Evolutionary conservation across 2,329 filamentous ascomycete genomes (phyloP), one percentile per base, ranked within the genome.

Genomic region (Beauveria australis): DNA sequence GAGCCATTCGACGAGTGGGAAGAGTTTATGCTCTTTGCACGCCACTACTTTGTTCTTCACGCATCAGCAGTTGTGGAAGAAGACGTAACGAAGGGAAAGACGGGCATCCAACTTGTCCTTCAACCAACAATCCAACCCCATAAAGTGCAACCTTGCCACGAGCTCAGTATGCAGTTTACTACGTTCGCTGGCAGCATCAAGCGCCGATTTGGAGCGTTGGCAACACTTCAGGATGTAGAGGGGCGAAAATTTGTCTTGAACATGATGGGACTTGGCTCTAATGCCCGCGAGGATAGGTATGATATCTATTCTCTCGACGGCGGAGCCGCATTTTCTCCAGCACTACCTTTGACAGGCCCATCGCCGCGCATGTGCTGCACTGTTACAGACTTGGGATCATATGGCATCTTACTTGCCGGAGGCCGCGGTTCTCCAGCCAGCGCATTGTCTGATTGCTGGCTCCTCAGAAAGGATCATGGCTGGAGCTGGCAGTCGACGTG

Each of bases 1-100:
- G 93, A 97, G 69, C 85, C 88, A 1, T 97, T 97, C 69, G 93
- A 97, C 71, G 92, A 97, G 73, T 96, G 91, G 91, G 93, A 97
- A 73, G 93, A 97, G 68, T 92, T 97, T 69, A 86, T 89, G 2
- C 77, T 96, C 1, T 96, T 95, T 71, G 85, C 84, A 2, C 86
- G 86, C 40, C 92, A 97, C 73, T 96, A 96, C 72, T 89, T 92
- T 66, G 75, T 97, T 48, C 78, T 96, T 9, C 78, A 85, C 55
- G 90, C 91, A 12, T 64, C 58, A 9, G 68, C 68, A 9, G 56
- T 64, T 5, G 52, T 49, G 12, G 55, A 26, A 28, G 2, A 5
- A 6, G 48, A 59, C 5, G 10, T 28, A n/a, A n/a, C 10, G 9
- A 28, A 51, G 28, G 18, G 33, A 24, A 24, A 24, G 6, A 12